Evolutionary conservation across 2,329 filamentous ascomycete genomes (phyloP).

Genomic region (Scytalidium lignicola): DNA sequence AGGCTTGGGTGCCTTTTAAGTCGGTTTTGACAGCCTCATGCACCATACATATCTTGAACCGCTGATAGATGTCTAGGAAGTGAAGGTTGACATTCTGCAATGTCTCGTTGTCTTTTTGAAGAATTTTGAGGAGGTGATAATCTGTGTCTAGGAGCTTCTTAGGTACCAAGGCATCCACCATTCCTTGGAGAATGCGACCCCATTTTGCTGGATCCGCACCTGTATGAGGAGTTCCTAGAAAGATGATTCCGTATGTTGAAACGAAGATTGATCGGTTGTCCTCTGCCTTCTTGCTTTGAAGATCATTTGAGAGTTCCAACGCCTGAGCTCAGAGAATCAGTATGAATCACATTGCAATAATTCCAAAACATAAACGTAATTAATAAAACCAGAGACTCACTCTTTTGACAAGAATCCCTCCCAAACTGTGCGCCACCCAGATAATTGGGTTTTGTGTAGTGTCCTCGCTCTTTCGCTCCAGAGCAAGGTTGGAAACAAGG

Average conservation of each 20-base stretch:
- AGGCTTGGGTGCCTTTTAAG: constrained; percentile 54
- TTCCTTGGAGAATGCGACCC: constrained; percentile 62
- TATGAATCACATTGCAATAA: neutral
- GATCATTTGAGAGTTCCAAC: constrained; percentile 60
- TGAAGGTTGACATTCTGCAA: constrained; percentile 68
- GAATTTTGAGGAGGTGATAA: constrained; percentile 60
- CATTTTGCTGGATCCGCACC: constrained; percentile 65
- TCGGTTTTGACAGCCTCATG: constrained; percentile 71
- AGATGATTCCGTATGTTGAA: constrained; percentile 71
- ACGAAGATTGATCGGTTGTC: constrained; percentile 65
- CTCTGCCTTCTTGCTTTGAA: constrained; percentile 54
- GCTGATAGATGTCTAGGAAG: constrained; percentile 66
- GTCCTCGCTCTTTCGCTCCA: constrained; percentile 55
- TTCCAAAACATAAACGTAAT: too few species aligned
- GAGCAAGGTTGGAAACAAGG: constrained; percentile 55
- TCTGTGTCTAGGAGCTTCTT: constrained; percentile 64
- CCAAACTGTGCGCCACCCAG: constrained; percentile 70
- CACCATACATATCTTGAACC: constrained; percentile 70
- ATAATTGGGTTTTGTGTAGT: constrained; percentile 63
- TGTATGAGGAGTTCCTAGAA: constrained; percentile 71
- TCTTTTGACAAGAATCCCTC: constrained; percentile 67
- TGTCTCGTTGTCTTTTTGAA: constrained; percentile 70
- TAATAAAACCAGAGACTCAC: constrained; percentile 1
- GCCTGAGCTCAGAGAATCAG: constrained; percentile 30
- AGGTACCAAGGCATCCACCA: constrained; percentile 60